Conservation (phyloP, 305 asterid genomes). For the Solanum aculeatissimum region DNA sequence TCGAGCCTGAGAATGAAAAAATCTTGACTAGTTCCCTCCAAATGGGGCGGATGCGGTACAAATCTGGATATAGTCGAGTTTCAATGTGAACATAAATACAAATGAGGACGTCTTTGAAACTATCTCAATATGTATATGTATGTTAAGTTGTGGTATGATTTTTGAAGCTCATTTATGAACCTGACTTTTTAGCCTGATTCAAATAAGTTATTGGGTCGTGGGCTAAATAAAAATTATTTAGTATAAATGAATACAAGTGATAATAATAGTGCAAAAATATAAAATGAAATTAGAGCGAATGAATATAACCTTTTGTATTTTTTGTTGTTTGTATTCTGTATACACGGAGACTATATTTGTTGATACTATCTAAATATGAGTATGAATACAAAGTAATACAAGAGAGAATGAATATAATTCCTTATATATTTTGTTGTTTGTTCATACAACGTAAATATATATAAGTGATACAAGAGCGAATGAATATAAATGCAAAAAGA, state of each 20-base stretch:
- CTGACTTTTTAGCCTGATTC: not conserved
- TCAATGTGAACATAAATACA: no score
- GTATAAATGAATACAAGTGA: not conserved
- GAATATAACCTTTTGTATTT: not conserved
- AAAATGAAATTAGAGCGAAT: not conserved
- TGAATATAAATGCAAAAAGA: not conserved
- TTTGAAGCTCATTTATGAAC: no score
- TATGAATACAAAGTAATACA: no score
- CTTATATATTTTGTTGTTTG: not conserved
- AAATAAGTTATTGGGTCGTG: not conserved
- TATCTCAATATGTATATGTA: not conserved
- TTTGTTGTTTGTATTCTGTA: not conserved
- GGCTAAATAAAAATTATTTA: not conserved
- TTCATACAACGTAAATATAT: no score
- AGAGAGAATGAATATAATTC: no score
- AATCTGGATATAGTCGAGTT: no score
- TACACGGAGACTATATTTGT: not conserved
- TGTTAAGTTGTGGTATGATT: not conserved
- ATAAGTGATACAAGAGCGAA: not conserved
- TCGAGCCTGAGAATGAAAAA: no score
- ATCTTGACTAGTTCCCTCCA: no score
- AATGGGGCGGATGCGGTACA: no score
- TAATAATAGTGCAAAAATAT: no score
- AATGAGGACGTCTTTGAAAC: no score
- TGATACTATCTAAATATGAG: no score